phyloP scores from a whole-genome alignment of 352 stramenopile genomes.

The Phytophthora gonapodyides region DNA sequence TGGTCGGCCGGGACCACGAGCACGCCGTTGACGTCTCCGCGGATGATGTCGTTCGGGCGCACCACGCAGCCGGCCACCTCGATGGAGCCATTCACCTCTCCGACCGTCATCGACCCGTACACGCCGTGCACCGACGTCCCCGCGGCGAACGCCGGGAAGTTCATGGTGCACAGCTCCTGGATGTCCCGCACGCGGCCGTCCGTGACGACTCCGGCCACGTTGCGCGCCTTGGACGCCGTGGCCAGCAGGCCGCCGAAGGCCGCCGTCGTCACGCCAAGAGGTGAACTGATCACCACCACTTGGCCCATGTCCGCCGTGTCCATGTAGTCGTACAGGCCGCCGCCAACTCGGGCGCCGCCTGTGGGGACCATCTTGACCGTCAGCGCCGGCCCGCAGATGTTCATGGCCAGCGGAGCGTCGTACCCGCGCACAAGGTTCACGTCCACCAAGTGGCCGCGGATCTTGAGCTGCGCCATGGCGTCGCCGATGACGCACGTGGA shows the following conservation, averaged over 20 bases:
- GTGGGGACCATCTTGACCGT: constrained; percentile 78
- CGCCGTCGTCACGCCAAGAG: constrained; percentile 48
- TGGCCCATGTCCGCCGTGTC: constrained; percentile 76
- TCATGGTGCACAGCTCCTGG: constrained; percentile 68
- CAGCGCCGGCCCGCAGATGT: constrained; percentile 78
- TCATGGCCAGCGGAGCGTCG: constrained; percentile 54
- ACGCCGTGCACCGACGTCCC: constrained; percentile 79
- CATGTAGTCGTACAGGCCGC: constrained; percentile 79
- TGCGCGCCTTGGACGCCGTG: constrained; percentile 70
- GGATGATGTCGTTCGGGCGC: constrained; percentile 80
- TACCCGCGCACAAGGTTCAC: constrained; percentile 73
- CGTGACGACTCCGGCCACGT: constrained; percentile 68
- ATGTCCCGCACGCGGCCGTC: constrained; percentile 79
- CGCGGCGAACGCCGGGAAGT: constrained; percentile 70
- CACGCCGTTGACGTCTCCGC: constrained; percentile 82
- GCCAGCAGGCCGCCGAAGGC: constrained; percentile 79
- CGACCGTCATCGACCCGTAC: constrained; percentile 60
- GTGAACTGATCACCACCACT: constrained; percentile 80
- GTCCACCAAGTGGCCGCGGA: constrained; percentile 80
- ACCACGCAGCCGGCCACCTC: constrained; percentile 79
- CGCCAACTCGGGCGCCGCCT: constrained; percentile 61
- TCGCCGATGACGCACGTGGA: constrained; percentile 84
- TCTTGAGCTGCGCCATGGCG: constrained; percentile 74
- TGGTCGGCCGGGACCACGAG: constrained; percentile 77
- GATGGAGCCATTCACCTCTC: constrained; percentile 69